These are phyloP conservation scores for Phytophthora kernoviae DNA, from an alignment of 352 stramenopile genomes.

Conservation along the genomic window DNA sequence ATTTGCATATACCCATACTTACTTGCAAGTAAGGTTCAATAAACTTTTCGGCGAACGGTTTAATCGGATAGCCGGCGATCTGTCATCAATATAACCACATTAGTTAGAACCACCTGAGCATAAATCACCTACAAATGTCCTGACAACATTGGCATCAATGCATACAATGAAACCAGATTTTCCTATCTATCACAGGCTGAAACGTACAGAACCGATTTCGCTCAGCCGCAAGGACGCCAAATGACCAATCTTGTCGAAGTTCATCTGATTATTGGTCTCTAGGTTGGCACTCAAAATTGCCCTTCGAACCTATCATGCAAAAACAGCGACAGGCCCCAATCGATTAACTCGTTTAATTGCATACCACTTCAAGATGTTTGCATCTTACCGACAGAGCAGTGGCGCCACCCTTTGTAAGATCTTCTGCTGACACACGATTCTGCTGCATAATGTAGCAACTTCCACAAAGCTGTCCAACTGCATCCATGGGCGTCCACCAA, in stretches of 20 bases:
- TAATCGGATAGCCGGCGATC: constrained; percentile 81
- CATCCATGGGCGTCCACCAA: constrained; percentile 1
- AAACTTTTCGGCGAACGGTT: constrained; percentile 79
- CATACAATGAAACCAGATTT: not conserved
- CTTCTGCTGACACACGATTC: constrained; percentile 69
- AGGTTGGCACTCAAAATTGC: constrained; percentile 76
- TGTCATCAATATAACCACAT: constrained; percentile 23
- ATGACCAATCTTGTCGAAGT: constrained; percentile 85
- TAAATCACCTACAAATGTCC: not conserved
- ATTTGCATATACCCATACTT: not conserved
- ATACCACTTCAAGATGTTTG: not conserved
- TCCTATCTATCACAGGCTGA: not conserved
- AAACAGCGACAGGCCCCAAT: constrained; percentile 10
- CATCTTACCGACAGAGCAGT: constrained; percentile 54
- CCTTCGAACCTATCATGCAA: constrained; percentile 49
- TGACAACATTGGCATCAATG: not conserved
- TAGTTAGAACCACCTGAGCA: constrained; percentile 3
- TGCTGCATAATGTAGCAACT: constrained; percentile 78
- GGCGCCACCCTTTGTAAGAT: constrained; percentile 65
- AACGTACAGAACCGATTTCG: constrained; percentile 65
- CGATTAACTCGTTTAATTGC: not conserved
- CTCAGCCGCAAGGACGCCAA: constrained; percentile 67
- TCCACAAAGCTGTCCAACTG: constrained; percentile 68
- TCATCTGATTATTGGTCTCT: constrained; percentile 61
- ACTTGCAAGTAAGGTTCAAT: constrained; percentile 77